These are phyloP conservation scores for Fusarium nurragi DNA, from an alignment of 2,329 filamentous ascomycete genomes.

Conservation along the genomic window DNA sequence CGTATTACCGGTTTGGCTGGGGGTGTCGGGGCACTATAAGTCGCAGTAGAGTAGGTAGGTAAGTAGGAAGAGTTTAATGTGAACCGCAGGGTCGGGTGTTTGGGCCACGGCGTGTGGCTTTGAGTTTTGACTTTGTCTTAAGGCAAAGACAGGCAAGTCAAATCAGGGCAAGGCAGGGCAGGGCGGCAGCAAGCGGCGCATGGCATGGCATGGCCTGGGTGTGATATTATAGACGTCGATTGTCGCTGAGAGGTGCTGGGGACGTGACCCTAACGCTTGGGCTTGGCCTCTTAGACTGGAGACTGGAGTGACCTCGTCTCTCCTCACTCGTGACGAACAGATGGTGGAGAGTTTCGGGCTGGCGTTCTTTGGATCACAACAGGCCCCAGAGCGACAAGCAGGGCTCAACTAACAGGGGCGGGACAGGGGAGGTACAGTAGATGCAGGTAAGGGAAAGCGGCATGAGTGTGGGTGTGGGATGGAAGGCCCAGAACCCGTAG, in stretches of 20 bases:
- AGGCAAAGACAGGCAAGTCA: not conserved
- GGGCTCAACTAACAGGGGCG: conserved; percentile 33
- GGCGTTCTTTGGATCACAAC: conserved; percentile 44
- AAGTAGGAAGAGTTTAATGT: conserved; percentile 39
- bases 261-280: not conserved
- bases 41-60: conserved; percentile 1
- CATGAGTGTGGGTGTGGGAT: conserved; percentile 32
- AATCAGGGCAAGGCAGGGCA: conserved; percentile 1
- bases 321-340: conserved; percentile 33
- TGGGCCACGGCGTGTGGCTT: conserved; percentile 32
- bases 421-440: conserved; percentile 10
- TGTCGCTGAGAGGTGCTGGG: not conserved
- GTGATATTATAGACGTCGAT: conserved; percentile 15
- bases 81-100: conserved; percentile 41
- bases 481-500: conserved; percentile 39
- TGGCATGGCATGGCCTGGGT: conserved; percentile 1
- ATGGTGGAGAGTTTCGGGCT: conserved; percentile 42
- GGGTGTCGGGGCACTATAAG: conserved; percentile 30
- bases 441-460: conserved; percentile 45
- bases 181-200: conserved; percentile 27
- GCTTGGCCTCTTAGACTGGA: conserved; percentile 9
- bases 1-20: conserved; percentile 29
- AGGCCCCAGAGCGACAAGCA: conserved; percentile 29
- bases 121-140: conserved; percentile 35
- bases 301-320: conserved; percentile 23